Evolutionary conservation across 2,329 filamentous ascomycete genomes (phyloP), one percentile per base, ranked within the genome.

Genomic region (Torrubiella hemipterigena): DNA sequence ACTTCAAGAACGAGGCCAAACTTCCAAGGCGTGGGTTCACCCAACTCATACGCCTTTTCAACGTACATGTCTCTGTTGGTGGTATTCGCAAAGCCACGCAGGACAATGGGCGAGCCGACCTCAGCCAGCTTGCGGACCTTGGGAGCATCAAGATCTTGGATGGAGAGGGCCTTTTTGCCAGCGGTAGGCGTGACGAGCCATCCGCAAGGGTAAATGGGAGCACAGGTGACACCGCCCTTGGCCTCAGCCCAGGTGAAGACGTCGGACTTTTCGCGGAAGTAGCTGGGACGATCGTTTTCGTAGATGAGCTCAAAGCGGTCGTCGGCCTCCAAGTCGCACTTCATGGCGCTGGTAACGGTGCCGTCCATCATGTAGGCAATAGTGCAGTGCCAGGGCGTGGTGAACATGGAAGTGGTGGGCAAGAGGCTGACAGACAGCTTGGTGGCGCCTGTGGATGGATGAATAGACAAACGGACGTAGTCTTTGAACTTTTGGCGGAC

Each of bases 1-100:
- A 70, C 63, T 31, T 67, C 61, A 2, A 67, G 55, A 3, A 69
- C 46, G 1, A 67, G 45, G 0, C 65, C 69, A 31, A 70, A 71
- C 34, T 62, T 68, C 69, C 67, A 72, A 0, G 61, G 58, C 6
- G 60, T 42, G 0, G 67, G 34, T 4, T 47, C 50, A 16, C 69
- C 68, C 4, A 72, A 54, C 9, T 67, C 58, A 6, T 56, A 39
- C 0, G 59, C 59, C 34, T 67, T 67, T 3, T 55, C 47, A 11
- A 66, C 45, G 25, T 68, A 70, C 0, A 54, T 29, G 0, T 63
- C 56, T 7, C 62, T 50, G 9, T 65, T 50, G 0, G 56, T 57
- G 2, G 59, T 67, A 24, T 63, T 55, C 7, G 54, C 42, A 30
- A 74, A 73, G 0, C 61, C 67, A 1, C 70, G 64, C 2, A 73